These are phyloP conservation scores for Piromyces finnis DNA, from an alignment of 192 early-diverging fungal species.

Conservation along the genomic window DNA sequence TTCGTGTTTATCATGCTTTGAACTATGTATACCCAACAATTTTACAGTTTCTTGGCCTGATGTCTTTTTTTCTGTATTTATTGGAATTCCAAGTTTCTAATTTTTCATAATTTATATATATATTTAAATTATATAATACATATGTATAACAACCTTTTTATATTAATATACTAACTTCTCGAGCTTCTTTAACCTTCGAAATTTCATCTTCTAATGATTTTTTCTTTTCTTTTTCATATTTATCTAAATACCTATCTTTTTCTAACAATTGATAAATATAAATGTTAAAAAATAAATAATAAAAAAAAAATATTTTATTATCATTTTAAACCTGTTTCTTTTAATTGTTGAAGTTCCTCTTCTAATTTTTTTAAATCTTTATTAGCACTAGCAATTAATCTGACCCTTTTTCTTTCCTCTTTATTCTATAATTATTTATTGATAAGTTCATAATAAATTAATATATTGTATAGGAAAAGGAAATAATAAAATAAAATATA, in stretches of 20 bases:
- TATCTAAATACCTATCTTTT: not conserved
- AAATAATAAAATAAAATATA: too few species aligned
- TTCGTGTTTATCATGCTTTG: not conserved
- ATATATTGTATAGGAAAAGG: too few species aligned
- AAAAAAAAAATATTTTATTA: not conserved
- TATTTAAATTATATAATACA: too few species aligned
- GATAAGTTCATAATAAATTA: too few species aligned
- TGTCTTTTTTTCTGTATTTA: not conserved
- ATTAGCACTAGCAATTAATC: conserved; percentile 24
- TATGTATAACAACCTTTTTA: too few species aligned
- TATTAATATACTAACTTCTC: not conserved
- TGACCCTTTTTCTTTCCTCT: conserved; percentile 33
- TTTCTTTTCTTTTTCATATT: not conserved
- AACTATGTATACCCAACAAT: not conserved
- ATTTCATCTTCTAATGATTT: not conserved
- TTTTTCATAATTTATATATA: not conserved
- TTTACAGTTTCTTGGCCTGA: not conserved
- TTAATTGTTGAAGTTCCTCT: conserved; percentile 21
- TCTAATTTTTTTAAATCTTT: conserved; percentile 33
- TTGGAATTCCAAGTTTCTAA: not conserved
- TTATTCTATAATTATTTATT: conserved; percentile 27
- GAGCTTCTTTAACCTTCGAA: not conserved
- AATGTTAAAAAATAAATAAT: not conserved
- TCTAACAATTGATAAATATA: not conserved
- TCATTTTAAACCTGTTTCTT: conserved; percentile 29